Evolutionary conservation across 1,284 basidiomycete genomes (phyloP), one percentile per base, ranked within the genome.

Genomic region (Trichosporon sp.): DNA sequence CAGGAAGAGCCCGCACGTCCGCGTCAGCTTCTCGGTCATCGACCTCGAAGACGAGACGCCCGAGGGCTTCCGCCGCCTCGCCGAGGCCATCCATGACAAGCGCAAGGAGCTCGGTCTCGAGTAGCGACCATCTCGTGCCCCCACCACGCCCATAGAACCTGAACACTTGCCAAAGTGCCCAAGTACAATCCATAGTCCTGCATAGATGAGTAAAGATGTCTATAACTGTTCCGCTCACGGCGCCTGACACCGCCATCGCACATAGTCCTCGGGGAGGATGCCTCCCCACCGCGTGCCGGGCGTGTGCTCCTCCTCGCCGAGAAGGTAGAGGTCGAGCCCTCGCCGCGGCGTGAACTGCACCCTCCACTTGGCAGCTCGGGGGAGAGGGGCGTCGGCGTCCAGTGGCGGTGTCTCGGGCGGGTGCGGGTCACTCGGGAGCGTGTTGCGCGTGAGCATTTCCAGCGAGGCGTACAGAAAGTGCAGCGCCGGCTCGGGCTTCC

Each of bases 11-110:
- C 85, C 88, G 25, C 92, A 90, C 79, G 89, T 95, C 29, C 87
- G 93, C 31, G 90, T 91, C 23, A 87, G 90, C 53, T 95, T 95
- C 83, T 91, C 91, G 76, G 78, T 93, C 66, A 85, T 90, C n/a
- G 86, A 87, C 9, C 87, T 88, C 70, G 87, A 88, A 25, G 85
- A 90, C 31, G 81, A 85, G 34, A 89, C 92, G 25, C 89, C 93
- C 65, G 88, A 91, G 83, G 93, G 91, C 6, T 83, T 95, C 75
- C 84, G 83, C 74, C 85, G 93, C 70, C 82, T 95, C 53, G 86
- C 87, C 42, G 86, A 85, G 47, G 90, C 89, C 3, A 85, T 95
- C 64, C 77, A 87, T 68, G 80, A 83, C 32, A 72, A 72, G 71
- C 69, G 69, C 64, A 72, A 69, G 67, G 69, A 72, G 69, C 64